These are phyloP conservation scores for Penicillium hordei DNA, from an alignment of 2,329 filamentous ascomycete genomes.

Conservation along the genomic window DNA sequence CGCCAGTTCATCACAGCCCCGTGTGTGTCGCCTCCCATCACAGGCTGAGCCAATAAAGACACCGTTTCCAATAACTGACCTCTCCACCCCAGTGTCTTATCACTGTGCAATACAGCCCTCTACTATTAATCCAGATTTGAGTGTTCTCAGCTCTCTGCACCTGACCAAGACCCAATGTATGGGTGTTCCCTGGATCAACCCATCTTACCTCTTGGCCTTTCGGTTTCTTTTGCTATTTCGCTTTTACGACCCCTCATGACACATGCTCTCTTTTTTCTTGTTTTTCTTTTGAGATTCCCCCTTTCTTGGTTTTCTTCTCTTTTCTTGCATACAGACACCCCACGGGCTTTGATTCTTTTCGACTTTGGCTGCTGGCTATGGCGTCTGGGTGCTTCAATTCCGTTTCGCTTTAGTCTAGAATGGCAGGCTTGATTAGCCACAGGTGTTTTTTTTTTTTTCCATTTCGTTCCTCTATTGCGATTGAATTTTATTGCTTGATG, in stretches of 20 bases:
- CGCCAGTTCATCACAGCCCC: neutral
- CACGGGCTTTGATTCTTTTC: constrained; percentile 9
- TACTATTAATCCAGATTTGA: constrained; percentile 12
- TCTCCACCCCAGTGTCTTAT: neutral
- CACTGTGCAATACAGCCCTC: constrained; percentile 2
- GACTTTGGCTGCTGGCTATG: constrained; percentile 3
- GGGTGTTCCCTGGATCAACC: neutral
- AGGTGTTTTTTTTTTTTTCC: too few relatives aligned
- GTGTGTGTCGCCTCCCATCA: neutral
- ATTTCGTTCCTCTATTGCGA: neutral
- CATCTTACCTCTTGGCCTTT: neutral
- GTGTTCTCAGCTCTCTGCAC: constrained; percentile 1
- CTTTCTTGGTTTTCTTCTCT: neutral
- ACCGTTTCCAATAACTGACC: constrained; percentile 8
- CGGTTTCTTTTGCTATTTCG: neutral
- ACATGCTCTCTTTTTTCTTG: constrained; percentile 2
- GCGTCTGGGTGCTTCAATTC: constrained; percentile 13
- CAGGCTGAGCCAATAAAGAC: neutral
- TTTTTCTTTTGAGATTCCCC: constrained; percentile 20
- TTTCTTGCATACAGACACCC: neutral
- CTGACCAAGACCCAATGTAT: neutral
- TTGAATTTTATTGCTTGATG: constrained; percentile 3
- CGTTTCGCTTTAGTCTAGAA: constrained; percentile 19
- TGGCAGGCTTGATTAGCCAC: constrained; percentile 20
- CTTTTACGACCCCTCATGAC: constrained; percentile 14